These are phyloP conservation scores for Populus hybrid DNA, from an alignment of 441 rosid species.

Conservation along the genomic window DNA sequence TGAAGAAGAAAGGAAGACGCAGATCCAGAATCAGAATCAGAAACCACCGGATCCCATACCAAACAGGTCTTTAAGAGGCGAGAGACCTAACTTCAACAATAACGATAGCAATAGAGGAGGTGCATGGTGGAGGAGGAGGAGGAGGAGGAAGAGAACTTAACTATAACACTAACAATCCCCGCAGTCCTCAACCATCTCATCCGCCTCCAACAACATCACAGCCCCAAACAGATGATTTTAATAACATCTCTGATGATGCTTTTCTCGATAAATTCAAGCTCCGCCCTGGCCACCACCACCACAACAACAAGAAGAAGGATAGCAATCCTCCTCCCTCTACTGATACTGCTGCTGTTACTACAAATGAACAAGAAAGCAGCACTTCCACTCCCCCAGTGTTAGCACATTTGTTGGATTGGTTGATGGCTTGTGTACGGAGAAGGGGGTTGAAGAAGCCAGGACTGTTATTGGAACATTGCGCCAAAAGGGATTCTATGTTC, in stretches of 20 bases:
- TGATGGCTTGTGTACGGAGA: constrained; percentile 60
- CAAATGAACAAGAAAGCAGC: not conserved
- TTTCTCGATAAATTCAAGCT: not conserved
- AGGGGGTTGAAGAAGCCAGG: constrained; percentile 60
- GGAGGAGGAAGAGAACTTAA: no score
- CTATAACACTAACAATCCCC: no score
- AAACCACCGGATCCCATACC: constrained; percentile 61
- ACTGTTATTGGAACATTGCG: constrained; percentile 36
- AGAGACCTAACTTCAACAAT: constrained; percentile 15
- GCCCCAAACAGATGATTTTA: no score
- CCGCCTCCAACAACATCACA: no score
- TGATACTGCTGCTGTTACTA: not conserved
- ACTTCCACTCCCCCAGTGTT: constrained; percentile 6
- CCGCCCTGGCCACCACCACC: not conserved
- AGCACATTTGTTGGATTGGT: constrained; percentile 80
- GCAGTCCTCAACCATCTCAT: no score
- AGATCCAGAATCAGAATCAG: not conserved
- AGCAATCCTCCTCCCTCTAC: no score
- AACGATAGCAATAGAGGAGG: no score
- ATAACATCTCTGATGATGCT: constrained; percentile 19
- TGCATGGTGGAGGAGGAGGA: no score
- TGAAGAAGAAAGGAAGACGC: not conserved
- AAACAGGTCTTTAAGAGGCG: constrained; percentile 63
- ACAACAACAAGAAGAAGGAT: not conserved
- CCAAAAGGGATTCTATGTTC: constrained; percentile 59